Base-by-base conservation (phyloP, 164 flowering plant genomes). In the Hamamelis virginiana region DNA sequence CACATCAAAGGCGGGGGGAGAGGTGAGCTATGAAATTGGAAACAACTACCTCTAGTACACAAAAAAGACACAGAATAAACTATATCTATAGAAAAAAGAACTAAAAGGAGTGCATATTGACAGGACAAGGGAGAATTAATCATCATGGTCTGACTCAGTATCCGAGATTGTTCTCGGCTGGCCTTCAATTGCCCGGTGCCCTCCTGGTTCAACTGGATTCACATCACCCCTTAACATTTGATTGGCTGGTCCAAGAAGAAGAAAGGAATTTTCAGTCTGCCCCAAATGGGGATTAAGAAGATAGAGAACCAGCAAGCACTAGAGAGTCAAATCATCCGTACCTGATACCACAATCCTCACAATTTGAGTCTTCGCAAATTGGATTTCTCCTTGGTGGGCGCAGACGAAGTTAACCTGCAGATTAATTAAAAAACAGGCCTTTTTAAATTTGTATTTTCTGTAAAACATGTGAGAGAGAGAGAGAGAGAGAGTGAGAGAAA, bases 81-180 rank as follows among this genome's bases (percentile, higher is more conserved):
- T 6, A 6, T 33, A 33, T 33, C 2, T 33, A 6, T 33, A 6
- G 41, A 33, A 33, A 33, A 2, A 33, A n/a, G n/a, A 6, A 33
- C 41, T 33, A 33, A 2, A n/a, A 33, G 41, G 6, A 2, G 6
- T 33, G 41, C 41, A 33, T 33, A 33, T 33, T 2, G 6, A 33
- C 41, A 33, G 4, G 6, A 33, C 23, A 22, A 18, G 61, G 22
- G 45, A 28, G n/a, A 16, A 51, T 76, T 75, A 75, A 69, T 79
- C 81, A 14, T 80, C 82, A 50, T 72, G 70, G 4, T 78, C 81
- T 14, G 83, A 81, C 8, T 82, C 82, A 0, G 75, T 13, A 69
- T 71, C 75, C 22, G 74, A 65, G 18, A 19, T 75, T 21, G 53
- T 71, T 51, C 51, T 44, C 15, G 74, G 25, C 26, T 73, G 77